Evolutionary conservation across 2,329 filamentous ascomycete genomes (phyloP).

Genomic region (Daldinia sp.): DNA sequence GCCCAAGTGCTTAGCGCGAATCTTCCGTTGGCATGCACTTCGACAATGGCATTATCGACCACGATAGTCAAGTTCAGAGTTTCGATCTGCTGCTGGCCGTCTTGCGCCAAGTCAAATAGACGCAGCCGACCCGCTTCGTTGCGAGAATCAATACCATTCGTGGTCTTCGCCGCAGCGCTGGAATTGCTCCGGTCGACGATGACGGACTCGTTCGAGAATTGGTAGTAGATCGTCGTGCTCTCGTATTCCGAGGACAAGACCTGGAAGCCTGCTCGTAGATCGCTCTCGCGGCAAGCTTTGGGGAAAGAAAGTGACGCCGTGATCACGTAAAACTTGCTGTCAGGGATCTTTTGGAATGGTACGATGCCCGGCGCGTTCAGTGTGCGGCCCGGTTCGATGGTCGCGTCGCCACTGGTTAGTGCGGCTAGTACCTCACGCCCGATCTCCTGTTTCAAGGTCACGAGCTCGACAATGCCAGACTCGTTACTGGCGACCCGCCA

Average conservation of each 20-base stretch:
- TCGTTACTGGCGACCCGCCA: slow-evolving; percentile 53
- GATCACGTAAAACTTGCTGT: slow-evolving; percentile 57
- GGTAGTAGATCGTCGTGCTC: slow-evolving; percentile 58
- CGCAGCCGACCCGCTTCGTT: slow-evolving; percentile 56
- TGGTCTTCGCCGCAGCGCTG: slow-evolving; percentile 56
- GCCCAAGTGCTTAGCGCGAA: slow-evolving; percentile 59
- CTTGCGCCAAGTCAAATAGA: slow-evolving; percentile 55
- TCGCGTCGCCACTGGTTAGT: slow-evolving; percentile 47
- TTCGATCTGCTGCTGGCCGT: slow-evolving; percentile 51
- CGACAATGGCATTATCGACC: slow-evolving; percentile 55
- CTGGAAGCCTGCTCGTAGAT: slow-evolving; percentile 56
- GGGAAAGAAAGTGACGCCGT: slow-evolving; percentile 55
- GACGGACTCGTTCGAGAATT: slow-evolving; percentile 59
- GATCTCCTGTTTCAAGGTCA: slow-evolving; percentile 55
- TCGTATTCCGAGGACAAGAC: slow-evolving; percentile 57
- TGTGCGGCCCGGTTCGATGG: slow-evolving; percentile 45
- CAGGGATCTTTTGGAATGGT: slow-evolving; percentile 36
- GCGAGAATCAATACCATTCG: slow-evolving; percentile 54
- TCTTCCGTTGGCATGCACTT: slow-evolving; percentile 58
- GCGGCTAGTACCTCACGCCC: slow-evolving; percentile 54
- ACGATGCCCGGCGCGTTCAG: slow-evolving; percentile 28
- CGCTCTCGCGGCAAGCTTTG: slow-evolving; percentile 49
- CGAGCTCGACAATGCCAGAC: slow-evolving; percentile 54
- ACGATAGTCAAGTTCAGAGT: slow-evolving; percentile 56
- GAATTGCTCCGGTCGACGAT: slow-evolving; percentile 57